Evolutionary conservation across 139 green algal genomes (phyloP).

Genomic region (Bryopsis sp.): DNA sequence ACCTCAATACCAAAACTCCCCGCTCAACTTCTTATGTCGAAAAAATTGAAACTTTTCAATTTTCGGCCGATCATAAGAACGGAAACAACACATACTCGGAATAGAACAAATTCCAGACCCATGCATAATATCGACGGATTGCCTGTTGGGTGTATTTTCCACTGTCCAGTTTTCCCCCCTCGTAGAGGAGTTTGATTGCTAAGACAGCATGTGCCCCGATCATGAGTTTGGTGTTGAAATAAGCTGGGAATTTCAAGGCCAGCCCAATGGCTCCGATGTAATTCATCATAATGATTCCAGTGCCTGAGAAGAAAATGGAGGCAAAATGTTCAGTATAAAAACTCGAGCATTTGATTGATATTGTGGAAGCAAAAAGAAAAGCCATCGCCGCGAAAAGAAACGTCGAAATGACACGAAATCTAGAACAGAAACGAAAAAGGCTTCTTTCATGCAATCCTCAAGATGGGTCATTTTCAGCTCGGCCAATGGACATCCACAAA

Average conservation of each 20-base stretch:
- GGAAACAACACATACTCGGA: constrained; percentile 82
- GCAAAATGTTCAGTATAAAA: too few species aligned
- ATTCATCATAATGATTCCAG: constrained; percentile 78
- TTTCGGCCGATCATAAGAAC: constrained; percentile 74
- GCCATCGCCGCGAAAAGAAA: too few species aligned
- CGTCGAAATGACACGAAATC: too few species aligned
- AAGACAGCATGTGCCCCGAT: constrained; percentile 62
- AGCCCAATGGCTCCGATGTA: constrained; percentile 71
- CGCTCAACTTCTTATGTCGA: too few species aligned
- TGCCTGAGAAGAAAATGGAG: constrained; percentile 27
- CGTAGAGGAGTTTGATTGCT: constrained; percentile 39
- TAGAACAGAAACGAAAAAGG: too few species aligned
- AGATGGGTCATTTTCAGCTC: too few species aligned
- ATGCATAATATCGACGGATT: constrained; percentile 70
- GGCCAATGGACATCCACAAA: too few species aligned
- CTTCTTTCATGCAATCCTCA: neutral
- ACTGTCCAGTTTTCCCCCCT: constrained; percentile 44
- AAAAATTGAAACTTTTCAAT: too few species aligned
- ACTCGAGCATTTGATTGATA: too few species aligned
- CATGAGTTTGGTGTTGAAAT: constrained; percentile 81
- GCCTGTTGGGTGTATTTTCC: constrained; percentile 49
- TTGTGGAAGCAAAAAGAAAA: too few species aligned
- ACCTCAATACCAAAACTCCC: too few species aligned
- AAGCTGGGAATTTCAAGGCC: constrained; percentile 40
- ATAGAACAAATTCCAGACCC: constrained; percentile 98